phyloP scores from a whole-genome alignment of 139 green algal genomes.

The Haematococcus lacustris region DNA sequence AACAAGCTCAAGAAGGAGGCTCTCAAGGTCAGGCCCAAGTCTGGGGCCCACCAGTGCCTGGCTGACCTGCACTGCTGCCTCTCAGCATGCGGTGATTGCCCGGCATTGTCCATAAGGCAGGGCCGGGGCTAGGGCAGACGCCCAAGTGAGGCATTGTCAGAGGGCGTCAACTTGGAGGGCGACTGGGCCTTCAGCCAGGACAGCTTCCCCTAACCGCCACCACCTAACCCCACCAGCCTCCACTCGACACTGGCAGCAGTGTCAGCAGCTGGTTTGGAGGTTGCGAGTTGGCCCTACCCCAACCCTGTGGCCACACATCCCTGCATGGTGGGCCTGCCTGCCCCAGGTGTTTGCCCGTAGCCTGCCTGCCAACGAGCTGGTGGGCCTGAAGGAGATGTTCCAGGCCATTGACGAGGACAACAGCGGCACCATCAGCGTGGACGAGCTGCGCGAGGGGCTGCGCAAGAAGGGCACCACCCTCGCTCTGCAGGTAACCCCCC shows the following conservation, averaged over 20 bases:
- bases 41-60: not conserved
- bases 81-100: not conserved
- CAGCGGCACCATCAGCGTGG: constrained; percentile 64
- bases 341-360: constrained; percentile 22
- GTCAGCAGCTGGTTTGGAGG: not conserved
- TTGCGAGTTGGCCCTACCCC: not conserved
- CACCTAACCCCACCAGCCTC: too few relatives aligned
- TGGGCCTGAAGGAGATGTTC: constrained; percentile 50
- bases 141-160: too few relatives aligned
- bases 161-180: too few relatives aligned
- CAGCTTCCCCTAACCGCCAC: too few relatives aligned
- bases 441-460: constrained; percentile 69
- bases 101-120: not conserved
- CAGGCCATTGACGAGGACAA: constrained; percentile 46
- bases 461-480: constrained; percentile 46
- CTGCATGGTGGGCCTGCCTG: not conserved
- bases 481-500: constrained; percentile 1
- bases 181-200: too few relatives aligned
- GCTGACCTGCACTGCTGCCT: not conserved
- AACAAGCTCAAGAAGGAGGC: constrained; percentile 94
- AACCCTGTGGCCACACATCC: not conserved
- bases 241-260: not conserved
- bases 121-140: not conserved
- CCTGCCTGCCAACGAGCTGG: constrained; percentile 62
- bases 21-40: constrained; percentile 52